These are phyloP conservation scores for Schwanniomyces pseudopolymorphus DNA, from an alignment of 805 yeast species.

Conservation along the genomic window DNA sequence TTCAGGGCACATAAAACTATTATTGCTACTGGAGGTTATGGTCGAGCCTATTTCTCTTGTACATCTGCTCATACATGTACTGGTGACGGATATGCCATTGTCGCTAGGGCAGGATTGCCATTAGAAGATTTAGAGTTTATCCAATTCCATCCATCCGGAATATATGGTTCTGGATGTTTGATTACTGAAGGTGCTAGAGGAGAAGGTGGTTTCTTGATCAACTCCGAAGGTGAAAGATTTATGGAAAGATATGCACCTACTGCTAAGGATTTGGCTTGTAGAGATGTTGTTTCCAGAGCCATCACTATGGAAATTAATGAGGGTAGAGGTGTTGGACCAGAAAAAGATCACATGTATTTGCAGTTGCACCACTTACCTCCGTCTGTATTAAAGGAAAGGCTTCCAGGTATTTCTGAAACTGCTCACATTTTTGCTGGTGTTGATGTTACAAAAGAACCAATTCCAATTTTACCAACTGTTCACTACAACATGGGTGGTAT, in stretches of 20 bases:
- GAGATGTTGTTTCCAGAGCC: slow-evolving; percentile 98
- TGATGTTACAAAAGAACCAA: slow-evolving; percentile 98
- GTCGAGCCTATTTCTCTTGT: slow-evolving; percentile 97
- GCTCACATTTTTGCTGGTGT: slow-evolving; percentile 98
- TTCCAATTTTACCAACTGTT: slow-evolving; percentile 96
- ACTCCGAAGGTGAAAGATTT: slow-evolving; percentile 98
- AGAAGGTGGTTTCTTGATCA: slow-evolving; percentile 97
- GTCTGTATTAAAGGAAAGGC: slow-evolving; percentile 85
- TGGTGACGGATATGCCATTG: slow-evolving; percentile 99
- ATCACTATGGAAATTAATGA: slow-evolving; percentile 98
- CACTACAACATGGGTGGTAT: slow-evolving; percentile 99
- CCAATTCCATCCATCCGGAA: slow-evolving; percentile 99
- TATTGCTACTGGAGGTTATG: slow-evolving; percentile 98
- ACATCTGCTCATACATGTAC: slow-evolving; percentile 99
- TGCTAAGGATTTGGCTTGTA: slow-evolving; percentile 96
- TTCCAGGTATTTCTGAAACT: slow-evolving; percentile 99
- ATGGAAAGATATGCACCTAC: slow-evolving; percentile 99
- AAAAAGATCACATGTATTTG: slow-evolving; percentile 90
- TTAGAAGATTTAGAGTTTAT: slow-evolving; percentile 96
- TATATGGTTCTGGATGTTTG: slow-evolving; percentile 97
- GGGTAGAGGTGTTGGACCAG: slow-evolving; percentile 98
- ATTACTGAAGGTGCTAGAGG: slow-evolving; percentile 99
- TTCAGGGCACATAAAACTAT: slow-evolving; percentile 96
- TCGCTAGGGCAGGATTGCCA: slow-evolving; percentile 96
- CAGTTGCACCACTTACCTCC: slow-evolving; percentile 95